A percentile compares a stretch with the other conserved stretches of the same genome.
These are phyloP conservation scores for Stachybotrys elegans DNA, from an alignment of 2,329 filamentous ascomycete species.

Conservation along the genomic window DNA sequence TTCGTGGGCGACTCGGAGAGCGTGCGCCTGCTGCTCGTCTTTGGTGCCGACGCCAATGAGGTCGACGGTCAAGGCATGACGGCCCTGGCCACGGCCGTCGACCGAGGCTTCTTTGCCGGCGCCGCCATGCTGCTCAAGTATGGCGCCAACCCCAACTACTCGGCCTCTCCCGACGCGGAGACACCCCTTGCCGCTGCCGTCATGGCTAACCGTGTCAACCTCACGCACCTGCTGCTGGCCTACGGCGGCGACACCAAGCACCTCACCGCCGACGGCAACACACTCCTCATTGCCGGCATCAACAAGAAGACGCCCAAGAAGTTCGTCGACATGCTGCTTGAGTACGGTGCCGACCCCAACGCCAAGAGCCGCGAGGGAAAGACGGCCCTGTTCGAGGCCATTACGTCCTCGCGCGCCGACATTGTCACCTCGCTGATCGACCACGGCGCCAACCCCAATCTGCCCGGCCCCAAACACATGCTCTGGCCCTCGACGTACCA, in stretches of 20 bases:
- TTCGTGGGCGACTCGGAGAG: conserved; percentile 45
- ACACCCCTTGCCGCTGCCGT: conserved; percentile 49
- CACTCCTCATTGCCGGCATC: conserved; percentile 55
- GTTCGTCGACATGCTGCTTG: conserved; percentile 54
- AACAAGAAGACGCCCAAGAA: conserved; percentile 50
- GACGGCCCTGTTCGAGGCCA: conserved; percentile 59
- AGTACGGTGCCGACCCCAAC: conserved; percentile 55
- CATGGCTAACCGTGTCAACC: conserved; percentile 46
- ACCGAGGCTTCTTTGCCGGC: conserved; percentile 49
- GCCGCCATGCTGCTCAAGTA: conserved; percentile 60
- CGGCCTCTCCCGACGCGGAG: conserved; percentile 44
- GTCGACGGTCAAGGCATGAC: conserved; percentile 43
- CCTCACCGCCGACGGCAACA: conserved; percentile 51
- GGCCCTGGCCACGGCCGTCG: conserved; percentile 46
- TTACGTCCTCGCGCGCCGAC: conserved; percentile 50
- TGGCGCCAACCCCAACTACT: conserved; percentile 53
- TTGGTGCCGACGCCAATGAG: conserved; percentile 52
- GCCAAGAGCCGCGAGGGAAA: conserved; percentile 56
- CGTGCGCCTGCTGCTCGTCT: conserved; percentile 50
- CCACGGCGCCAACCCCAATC: conserved; percentile 60
- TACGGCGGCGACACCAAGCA: conserved; percentile 56
- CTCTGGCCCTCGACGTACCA: conserved; percentile 61
- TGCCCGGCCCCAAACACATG: conserved; percentile 64
- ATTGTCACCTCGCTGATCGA: conserved; percentile 46
- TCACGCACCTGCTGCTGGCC: conserved; percentile 55